These are phyloP conservation scores for Taphrina pruni DNA, from an alignment of 1,139 yeast species.

Conservation along the genomic window DNA sequence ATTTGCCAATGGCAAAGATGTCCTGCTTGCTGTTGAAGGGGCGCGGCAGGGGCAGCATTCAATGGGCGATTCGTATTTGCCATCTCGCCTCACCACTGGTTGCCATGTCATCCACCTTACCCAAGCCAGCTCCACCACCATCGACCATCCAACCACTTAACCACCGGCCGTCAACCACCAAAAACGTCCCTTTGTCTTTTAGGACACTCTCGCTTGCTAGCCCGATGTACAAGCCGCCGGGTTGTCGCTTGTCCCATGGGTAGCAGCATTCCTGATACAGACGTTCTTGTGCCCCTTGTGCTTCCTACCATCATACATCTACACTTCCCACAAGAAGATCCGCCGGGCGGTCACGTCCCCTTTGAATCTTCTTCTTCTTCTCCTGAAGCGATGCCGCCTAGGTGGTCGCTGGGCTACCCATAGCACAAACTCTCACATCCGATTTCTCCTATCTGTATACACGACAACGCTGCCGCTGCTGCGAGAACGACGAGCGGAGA, in stretches of 20 bases:
- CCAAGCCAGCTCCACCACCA: slow-evolving; percentile 18
- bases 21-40: not conserved
- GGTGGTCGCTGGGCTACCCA: not conserved
- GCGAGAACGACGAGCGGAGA: not conserved
- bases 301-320: not conserved
- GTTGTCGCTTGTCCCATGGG: slow-evolving; percentile 5
- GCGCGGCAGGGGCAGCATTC: not conserved
- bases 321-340: slow-evolving; percentile 8
- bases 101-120: slow-evolving; percentile 15
- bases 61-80: slow-evolving; percentile 18
- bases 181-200: slow-evolving; percentile 2
- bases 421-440: slow-evolving; percentile 1
- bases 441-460: not conserved
- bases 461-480: not conserved
- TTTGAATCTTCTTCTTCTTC: not conserved
- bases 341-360: not conserved
- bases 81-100: slow-evolving; percentile 13
- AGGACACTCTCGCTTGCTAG: slow-evolving; percentile 16
- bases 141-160: slow-evolving; percentile 4
- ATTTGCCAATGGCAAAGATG: not conserved
- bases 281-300: slow-evolving; percentile 14
- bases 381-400: slow-evolving; percentile 7
- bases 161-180: slow-evolving; percentile 19
- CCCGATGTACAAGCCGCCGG: slow-evolving; percentile 20
- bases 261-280: slow-evolving; percentile 5